Evolutionary conservation across 2,329 filamentous ascomycete genomes (phyloP).

Genomic region (Xylaria sp.): DNA sequence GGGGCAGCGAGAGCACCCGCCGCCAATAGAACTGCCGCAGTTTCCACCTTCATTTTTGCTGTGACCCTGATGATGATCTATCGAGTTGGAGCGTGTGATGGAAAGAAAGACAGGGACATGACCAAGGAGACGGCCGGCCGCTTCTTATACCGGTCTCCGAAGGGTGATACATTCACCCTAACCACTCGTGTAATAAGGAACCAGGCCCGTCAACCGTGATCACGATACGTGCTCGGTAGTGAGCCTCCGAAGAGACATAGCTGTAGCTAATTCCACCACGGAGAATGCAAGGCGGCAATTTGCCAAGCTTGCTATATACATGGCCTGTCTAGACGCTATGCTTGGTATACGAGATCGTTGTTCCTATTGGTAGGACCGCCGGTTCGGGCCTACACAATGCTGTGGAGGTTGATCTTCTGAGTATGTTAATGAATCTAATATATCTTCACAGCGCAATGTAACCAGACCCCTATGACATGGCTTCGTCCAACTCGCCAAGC

Average conservation of each 20-base stretch:
- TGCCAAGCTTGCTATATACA: slow-evolving; percentile 23
- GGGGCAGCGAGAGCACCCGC: slow-evolving; percentile 47
- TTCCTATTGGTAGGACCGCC: slow-evolving; percentile 42
- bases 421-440: slow-evolving; percentile 42
- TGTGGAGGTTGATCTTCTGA: slow-evolving; percentile 35
- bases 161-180: slow-evolving; percentile 8
- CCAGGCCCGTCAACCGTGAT: slow-evolving; percentile 44
- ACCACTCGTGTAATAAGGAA: slow-evolving; percentile 46
- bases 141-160: slow-evolving; percentile 44
- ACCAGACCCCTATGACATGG: slow-evolving; percentile 31
- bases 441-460: slow-evolving; percentile 37
- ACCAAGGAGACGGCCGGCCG: slow-evolving; percentile 22
- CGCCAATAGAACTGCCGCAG: slow-evolving; percentile 44
- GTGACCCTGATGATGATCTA: slow-evolving; percentile 37
- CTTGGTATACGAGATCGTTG: slow-evolving; percentile 37
- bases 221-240: slow-evolving; percentile 47
- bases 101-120: slow-evolving; percentile 31
- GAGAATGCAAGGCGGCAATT: slow-evolving; percentile 39
- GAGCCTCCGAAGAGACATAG: slow-evolving; percentile 45
- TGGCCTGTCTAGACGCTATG: slow-evolving; percentile 35
- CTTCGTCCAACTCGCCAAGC: slow-evolving; percentile 25
- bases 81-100: slow-evolving; percentile 41
- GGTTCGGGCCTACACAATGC: slow-evolving; percentile 44
- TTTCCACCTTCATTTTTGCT: slow-evolving; percentile 48
- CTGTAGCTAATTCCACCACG: slow-evolving; percentile 39